Evolutionary conservation across 768 basidiomycete genomes (phyloP).

Genomic region (Suillus clintonianus): DNA sequence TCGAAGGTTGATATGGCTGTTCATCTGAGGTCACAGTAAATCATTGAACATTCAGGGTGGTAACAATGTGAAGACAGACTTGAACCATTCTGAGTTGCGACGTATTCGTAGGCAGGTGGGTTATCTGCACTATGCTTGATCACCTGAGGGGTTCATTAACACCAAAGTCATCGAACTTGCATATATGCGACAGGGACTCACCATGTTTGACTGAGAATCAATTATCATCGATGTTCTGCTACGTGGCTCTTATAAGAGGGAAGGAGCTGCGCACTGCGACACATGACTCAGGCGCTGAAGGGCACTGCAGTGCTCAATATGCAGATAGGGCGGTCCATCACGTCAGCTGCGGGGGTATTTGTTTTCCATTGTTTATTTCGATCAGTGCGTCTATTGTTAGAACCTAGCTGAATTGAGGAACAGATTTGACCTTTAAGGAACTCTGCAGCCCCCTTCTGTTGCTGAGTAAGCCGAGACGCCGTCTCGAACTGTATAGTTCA

Average conservation of each 20-base stretch:
- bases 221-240: slow-evolving; percentile 22
- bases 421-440: too few relatives aligned
- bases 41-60: background rate
- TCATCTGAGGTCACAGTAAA: slow-evolving; percentile 9
- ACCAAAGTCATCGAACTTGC: background rate
- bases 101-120: slow-evolving; percentile 53
- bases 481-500: background rate
- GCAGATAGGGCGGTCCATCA: slow-evolving; percentile 15
- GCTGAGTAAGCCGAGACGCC: too few relatives aligned
- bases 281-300: background rate
- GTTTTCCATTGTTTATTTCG: slow-evolving; percentile 12
- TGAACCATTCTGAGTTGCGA: slow-evolving; percentile 26
- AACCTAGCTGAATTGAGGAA: too few relatives aligned
- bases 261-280: slow-evolving; percentile 19
- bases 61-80: slow-evolving; percentile 23
- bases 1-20: background rate
- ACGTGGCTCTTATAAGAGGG: slow-evolving; percentile 7
- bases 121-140: slow-evolving; percentile 28
- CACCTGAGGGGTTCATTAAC: background rate
- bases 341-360: slow-evolving; percentile 5
- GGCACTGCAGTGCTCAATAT: background rate
- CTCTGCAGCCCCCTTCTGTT: too few relatives aligned
- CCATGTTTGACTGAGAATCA: slow-evolving; percentile 27
- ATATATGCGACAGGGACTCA: slow-evolving; percentile 7
- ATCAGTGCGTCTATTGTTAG: slow-evolving; percentile 11